A percentile compares a stretch with the other conserved stretches of the same genome.
These are phyloP conservation scores for Hymenoscyphus occultus DNA, from an alignment of 2,329 filamentous ascomycete species.

Conservation along the genomic window DNA sequence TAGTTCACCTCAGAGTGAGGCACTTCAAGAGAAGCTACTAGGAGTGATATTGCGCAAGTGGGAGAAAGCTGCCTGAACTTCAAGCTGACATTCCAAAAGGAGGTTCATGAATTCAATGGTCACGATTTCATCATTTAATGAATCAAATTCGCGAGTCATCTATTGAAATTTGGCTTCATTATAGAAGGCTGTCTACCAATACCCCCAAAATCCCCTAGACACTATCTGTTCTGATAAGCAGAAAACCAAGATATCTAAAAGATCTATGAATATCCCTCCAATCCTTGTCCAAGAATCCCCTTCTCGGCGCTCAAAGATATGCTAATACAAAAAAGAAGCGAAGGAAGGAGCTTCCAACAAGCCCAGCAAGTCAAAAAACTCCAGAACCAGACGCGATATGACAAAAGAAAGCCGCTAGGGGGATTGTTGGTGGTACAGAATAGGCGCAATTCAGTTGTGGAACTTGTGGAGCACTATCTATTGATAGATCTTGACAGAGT, in stretches of 20 bases:
- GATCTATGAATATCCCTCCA: no score
- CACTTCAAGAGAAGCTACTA: no score
- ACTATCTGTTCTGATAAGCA: background rate
- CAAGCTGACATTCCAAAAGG: no score
- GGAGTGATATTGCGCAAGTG: no score
- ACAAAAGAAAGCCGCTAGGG: background rate
- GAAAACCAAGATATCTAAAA: background rate
- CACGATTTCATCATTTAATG: background rate
- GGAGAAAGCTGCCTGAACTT: no score
- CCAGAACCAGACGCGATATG: background rate
- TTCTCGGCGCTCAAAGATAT: no score
- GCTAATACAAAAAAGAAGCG: background rate
- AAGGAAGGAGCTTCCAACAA: background rate
- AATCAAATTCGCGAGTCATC: background rate
- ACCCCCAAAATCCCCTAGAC: background rate
- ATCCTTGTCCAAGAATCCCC: no score
- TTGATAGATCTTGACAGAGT: constrained; percentile 34
- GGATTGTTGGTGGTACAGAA: background rate
- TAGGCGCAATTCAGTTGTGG: background rate
- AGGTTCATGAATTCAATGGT: background rate
- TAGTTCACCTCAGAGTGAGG: no score
- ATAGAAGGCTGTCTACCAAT: background rate
- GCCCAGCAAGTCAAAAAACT: background rate
- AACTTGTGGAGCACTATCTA: background rate
- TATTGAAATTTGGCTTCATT: background rate